These are phyloP conservation scores for Penicillium olsonii DNA, from an alignment of 2,329 filamentous ascomycete genomes.

Conservation along the genomic window DNA sequence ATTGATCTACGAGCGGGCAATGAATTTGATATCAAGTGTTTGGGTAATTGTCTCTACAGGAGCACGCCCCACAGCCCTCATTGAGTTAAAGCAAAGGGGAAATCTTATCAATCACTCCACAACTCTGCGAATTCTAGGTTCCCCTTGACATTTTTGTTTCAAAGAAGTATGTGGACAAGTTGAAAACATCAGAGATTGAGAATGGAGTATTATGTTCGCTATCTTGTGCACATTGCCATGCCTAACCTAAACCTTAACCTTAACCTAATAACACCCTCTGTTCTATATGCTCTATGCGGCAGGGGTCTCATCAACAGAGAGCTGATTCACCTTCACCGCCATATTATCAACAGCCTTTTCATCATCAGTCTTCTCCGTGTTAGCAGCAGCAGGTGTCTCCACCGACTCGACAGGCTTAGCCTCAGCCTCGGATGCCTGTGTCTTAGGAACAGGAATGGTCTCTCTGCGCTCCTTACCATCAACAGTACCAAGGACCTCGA, in stretches of 20 bases:
- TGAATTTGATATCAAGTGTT: no score
- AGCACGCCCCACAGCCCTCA: no score
- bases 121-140: no score
- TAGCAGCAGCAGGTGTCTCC: neutral
- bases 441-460: conserved; percentile 28
- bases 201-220: conserved; percentile 5
- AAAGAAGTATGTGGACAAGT: no score
- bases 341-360: conserved; percentile 9
- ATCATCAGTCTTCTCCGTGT: neutral
- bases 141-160: no score
- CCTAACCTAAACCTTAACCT: neutral
- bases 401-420: neutral
- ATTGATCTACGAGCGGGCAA: no score
- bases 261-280: neutral
- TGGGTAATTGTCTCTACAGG: no score
- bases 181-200: no score
- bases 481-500: conserved; percentile 37
- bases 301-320: conserved; percentile 1
- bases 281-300: conserved; percentile 10
- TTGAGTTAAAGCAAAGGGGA: no score
- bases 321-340: conserved; percentile 3
- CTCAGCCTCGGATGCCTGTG: neutral
- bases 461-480: conserved; percentile 34
- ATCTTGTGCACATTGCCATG: neutral
- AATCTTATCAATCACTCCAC: no score